Evolutionary conservation across 495 filamentous ascomycete species (phyloP), one percentile per base, ranked within the genome.

Genomic region (Aspergillus avenaceus): DNA sequence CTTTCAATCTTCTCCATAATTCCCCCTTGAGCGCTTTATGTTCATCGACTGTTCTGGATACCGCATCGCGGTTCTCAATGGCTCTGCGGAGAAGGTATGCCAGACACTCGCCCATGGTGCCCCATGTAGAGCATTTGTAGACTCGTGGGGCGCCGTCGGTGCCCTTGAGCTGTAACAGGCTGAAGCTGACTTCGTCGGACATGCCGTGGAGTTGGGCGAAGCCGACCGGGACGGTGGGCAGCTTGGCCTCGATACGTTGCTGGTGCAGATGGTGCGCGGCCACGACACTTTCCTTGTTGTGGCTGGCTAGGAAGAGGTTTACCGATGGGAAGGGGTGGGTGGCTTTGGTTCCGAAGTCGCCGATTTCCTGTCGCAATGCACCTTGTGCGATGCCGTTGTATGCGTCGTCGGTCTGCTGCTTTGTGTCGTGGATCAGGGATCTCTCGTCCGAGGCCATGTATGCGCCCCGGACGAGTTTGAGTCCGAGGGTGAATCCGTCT

Each of bases 81-180:
- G 90, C 91, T 47, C 91, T 67, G 16, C 91, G 70, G n/a, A 95
- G 64, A 14, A 97, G 66, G 66, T 92, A 97, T 52, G 89, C 90
- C 78, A 96, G 74, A 68, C 91, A 96, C 68, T 96, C 88, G 1
- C 81, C 80, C 44, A 88, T 85, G 0, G 78, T 81, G 2, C 91
- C 91, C 91, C 90, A 97, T 12, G 90, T 86, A 25, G 87, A 75
- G 58, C 91, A 92, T 70, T 97, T 97, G 63, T 85, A 92, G 8
- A 84, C 84, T 50, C 76, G 72, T 0, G 80, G 78, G 8, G 71
- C 62, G 12, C 79, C 72, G 47, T 63, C 54, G 18, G 28, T 27
- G 4, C 55, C 65, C 47, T 71, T 67, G 45, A 72, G 52, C 36
- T 79, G 67, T 22, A 95, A 74, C 18, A 96, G 67, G 45, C 84